Percentiles rank a stretch among this genome's conserved stretches.
phyloP scores from a whole-genome alignment of 495 filamentous ascomycete genomes.

The Tuber calosporum region DNA sequence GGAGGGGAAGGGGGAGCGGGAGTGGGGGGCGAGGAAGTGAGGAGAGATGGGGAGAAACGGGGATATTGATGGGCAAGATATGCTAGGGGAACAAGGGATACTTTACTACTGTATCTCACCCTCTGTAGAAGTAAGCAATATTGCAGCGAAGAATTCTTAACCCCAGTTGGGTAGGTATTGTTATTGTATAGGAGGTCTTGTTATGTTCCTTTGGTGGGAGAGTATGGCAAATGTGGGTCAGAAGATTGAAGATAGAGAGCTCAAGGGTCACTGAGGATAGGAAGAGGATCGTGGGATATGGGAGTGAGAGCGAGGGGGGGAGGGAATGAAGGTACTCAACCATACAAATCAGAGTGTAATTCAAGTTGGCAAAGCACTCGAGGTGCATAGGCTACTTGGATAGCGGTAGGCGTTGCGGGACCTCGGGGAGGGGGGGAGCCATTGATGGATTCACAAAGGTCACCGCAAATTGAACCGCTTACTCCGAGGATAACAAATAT shows the following conservation, averaged over 20 bases:
- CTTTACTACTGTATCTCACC: conserved; percentile 2
- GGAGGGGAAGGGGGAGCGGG: background rate
- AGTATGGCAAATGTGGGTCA: background rate
- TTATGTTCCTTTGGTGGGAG: background rate
- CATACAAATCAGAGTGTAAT: background rate
- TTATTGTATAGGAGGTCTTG: background rate
- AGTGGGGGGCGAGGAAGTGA: background rate
- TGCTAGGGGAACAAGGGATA: conserved; percentile 1
- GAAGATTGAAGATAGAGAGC: background rate
- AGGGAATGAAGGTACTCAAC: background rate
- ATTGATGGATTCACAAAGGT: background rate
- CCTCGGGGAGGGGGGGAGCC: background rate
- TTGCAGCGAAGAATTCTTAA: background rate
- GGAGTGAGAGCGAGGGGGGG: background rate
- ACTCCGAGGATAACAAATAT: background rate
- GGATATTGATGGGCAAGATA: background rate
- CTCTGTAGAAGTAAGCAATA: background rate
- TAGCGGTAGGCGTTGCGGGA: background rate
- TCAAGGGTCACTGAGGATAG: background rate
- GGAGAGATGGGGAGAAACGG: conserved; percentile 1
- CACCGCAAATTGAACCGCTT: background rate
- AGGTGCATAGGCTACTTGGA: background rate
- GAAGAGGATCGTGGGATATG: background rate
- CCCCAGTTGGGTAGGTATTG: background rate
- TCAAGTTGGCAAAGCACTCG: background rate